A percentile compares a stretch with the other conserved stretches of the same genome.
Evolutionary conservation across 352 stramenopile genomes (phyloP).

Genomic region (Peronosclerospora sorghi): DNA sequence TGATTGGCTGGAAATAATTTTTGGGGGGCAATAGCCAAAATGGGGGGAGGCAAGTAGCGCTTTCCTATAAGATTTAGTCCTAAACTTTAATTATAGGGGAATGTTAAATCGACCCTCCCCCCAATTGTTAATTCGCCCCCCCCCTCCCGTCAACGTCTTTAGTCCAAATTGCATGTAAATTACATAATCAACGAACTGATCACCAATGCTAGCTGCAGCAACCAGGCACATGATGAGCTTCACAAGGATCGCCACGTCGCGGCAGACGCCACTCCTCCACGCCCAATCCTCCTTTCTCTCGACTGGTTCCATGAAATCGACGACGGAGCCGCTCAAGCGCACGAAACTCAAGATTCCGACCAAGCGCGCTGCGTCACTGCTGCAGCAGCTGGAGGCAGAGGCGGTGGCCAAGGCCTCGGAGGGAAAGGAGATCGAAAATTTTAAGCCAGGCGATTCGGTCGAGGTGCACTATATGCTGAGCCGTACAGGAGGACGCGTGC

Average conservation of each 20-base stretch:
- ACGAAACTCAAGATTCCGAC: slow-evolving; percentile 77
- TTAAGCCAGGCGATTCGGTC: slow-evolving; percentile 69
- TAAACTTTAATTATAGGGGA: no score
- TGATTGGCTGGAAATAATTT: no score
- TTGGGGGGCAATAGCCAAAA: no score
- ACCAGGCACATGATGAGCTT: slow-evolving; percentile 39
- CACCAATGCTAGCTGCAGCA: slow-evolving; percentile 43
- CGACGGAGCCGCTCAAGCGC: slow-evolving; percentile 25
- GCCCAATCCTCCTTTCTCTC: slow-evolving; percentile 32
- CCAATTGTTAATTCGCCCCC: no score
- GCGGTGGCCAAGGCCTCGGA: slow-evolving; percentile 49
- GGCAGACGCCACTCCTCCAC: slow-evolving; percentile 20
- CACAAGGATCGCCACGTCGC: slow-evolving; percentile 16
- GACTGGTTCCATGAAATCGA: slow-evolving; percentile 12
- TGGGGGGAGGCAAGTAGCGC: no score
- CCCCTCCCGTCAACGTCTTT: no score
- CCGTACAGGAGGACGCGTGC: slow-evolving; percentile 54
- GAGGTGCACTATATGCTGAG: slow-evolving; percentile 77
- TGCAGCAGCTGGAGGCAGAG: slow-evolving; percentile 60
- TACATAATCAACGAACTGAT: background rate
- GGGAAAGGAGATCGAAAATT: slow-evolving; percentile 56
- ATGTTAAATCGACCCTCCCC: no score
- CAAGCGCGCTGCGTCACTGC: slow-evolving; percentile 55
- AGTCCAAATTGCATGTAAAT: no score
- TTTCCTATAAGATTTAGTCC: no score